phyloP scores from a whole-genome alignment of 2,329 filamentous ascomycete genomes.

The Pseudogymnoascus sp. region DNA sequence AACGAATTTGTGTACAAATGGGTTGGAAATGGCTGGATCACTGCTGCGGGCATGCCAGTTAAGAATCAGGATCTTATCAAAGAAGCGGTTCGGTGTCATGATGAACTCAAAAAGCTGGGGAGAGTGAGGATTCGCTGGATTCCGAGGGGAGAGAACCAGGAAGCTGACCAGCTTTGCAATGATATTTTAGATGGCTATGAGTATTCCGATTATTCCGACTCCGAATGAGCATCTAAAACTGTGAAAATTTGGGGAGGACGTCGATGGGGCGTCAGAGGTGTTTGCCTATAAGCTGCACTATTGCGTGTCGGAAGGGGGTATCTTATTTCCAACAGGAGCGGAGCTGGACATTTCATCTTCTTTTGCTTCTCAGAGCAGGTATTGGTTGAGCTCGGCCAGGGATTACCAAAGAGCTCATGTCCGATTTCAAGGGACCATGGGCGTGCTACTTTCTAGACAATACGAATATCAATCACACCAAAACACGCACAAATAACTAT shows the following conservation, averaged over 20 bases:
- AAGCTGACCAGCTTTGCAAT: constrained; percentile 29
- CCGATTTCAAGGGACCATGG: not conserved
- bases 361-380: not conserved
- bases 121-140: constrained; percentile 29
- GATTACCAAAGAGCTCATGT: not conserved
- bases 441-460: not conserved
- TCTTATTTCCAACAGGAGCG: not conserved
- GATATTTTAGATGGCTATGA: constrained; percentile 24
- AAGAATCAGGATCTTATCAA: constrained; percentile 32
- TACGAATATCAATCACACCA: not conserved
- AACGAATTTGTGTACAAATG: constrained; percentile 29
- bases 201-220: not conserved
- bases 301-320: not conserved
- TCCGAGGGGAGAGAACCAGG: constrained; percentile 28
- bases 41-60: constrained; percentile 25
- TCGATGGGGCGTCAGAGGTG: not conserved
- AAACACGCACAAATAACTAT: not conserved
- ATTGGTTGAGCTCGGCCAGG: not conserved
- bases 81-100: constrained; percentile 24
- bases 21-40: constrained; percentile 29
- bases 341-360: not conserved
- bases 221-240: not conserved
- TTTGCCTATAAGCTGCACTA: not conserved
- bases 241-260: not conserved
- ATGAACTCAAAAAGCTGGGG: constrained; percentile 23